Conservation (phyloP, 148 eudicot genomes). For the Rhododendron mucronatum region DNA sequence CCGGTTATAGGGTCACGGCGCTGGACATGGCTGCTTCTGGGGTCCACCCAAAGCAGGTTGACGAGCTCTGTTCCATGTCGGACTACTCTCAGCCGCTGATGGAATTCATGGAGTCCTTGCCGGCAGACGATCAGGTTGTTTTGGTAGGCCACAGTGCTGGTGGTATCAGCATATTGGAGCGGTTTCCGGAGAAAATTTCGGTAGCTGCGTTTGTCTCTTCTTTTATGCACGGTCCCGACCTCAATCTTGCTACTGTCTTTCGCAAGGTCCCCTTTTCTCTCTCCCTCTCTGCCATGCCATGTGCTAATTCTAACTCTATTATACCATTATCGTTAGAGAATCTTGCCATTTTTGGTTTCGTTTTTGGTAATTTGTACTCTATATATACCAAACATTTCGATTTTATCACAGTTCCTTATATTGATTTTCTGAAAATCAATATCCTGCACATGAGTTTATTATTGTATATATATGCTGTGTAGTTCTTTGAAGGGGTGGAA, state of each 20-base stretch:
- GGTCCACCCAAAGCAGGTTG: conserved; percentile 9
- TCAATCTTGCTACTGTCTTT: not conserved
- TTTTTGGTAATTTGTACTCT: too few species aligned
- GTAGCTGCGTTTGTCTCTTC: conserved; percentile 29
- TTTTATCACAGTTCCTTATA: not conserved
- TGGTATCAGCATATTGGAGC: conserved; percentile 24
- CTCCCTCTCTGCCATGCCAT: not conserved
- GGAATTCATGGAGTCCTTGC: conserved; percentile 19
- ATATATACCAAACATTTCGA: not conserved
- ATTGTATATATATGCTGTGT: not conserved
- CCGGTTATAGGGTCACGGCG: conserved; percentile 28
- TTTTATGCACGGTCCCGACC: conserved; percentile 18
- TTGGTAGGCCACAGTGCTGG: conserved; percentile 30
- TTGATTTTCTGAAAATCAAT: not conserved
- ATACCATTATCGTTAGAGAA: not conserved
- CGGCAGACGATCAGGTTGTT: conserved; percentile 19
- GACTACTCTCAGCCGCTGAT: conserved; percentile 22
- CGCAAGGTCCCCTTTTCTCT: conserved; percentile 20
- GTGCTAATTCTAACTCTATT: too few species aligned
- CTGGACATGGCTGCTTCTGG: conserved; percentile 37
- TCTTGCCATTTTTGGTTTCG: not conserved
- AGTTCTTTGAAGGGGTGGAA: conserved; percentile 5
- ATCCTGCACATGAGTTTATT: not conserved
- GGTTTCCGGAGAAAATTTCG: conserved; percentile 17
- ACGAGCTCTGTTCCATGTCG: conserved; percentile 15